Evolutionary conservation across 176 grass and related monocot species (phyloP).

Genomic region (Juncus effusus): DNA sequence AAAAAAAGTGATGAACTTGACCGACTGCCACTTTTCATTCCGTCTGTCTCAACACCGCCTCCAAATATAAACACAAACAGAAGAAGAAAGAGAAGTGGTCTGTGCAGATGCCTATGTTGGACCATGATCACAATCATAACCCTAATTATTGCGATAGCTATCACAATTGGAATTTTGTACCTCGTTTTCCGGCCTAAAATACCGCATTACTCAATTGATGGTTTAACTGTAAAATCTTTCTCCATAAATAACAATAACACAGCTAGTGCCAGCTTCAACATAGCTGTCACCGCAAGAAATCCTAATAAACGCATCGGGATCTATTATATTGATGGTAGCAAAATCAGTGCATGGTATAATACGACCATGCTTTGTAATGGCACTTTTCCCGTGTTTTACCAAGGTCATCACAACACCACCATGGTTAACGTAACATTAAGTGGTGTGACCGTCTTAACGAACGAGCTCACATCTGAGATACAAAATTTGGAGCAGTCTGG

Average conservation of each 20-base stretch:
- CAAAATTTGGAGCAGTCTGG: constrained; percentile 31
- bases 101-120: constrained; percentile 77
- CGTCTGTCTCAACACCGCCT: neutral
- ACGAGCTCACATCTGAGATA: constrained; percentile 40
- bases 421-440: constrained; percentile 31
- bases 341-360: constrained; percentile 53
- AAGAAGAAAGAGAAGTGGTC: constrained; percentile 29
- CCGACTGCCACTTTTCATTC: constrained; percentile 8
- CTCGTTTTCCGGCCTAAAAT: constrained; percentile 79
- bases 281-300: constrained; percentile 54
- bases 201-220: constrained; percentile 64
- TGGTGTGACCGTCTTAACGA: constrained; percentile 46
- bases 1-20: constrained; percentile 17
- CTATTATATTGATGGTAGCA: constrained; percentile 68
- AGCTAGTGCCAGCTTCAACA: constrained; percentile 48
- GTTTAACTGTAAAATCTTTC: constrained; percentile 48
- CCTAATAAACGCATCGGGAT: constrained; percentile 74
- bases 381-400: constrained; percentile 67
- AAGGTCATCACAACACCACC: constrained; percentile 76
- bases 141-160: constrained; percentile 43
- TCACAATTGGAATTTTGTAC: constrained; percentile 78
- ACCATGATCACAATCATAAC: constrained; percentile 28
- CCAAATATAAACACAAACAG: neutral
- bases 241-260: constrained; percentile 33
- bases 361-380: constrained; percentile 58